phyloP scores from a whole-genome alignment of 2,329 filamentous ascomycete genomes.

The Colletotrichum shisoi region DNA sequence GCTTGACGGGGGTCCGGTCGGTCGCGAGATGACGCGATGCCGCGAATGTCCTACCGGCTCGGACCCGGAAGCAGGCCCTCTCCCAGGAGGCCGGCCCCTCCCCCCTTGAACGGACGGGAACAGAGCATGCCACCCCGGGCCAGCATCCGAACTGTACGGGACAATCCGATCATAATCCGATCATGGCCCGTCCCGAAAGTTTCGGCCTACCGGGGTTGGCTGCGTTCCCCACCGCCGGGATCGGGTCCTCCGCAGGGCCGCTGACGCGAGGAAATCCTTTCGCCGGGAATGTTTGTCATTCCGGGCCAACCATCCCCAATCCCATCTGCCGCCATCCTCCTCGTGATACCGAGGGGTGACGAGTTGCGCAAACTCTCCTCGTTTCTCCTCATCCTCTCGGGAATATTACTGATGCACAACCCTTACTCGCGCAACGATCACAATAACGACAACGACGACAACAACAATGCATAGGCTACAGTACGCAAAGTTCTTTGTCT shows the following conservation, averaged over 20 bases:
- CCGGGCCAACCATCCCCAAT: neutral
- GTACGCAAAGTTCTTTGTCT: no score
- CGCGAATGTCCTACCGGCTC: neutral
- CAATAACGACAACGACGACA: no score
- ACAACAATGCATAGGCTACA: no score
- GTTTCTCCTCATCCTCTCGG: neutral
- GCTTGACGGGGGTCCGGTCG: neutral
- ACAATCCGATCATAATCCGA: neutral
- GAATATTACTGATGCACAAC: neutral
- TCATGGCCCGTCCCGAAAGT: constrained; percentile 30
- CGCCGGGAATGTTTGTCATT: neutral
- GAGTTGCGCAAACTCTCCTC: no score
- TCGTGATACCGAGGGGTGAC: neutral
- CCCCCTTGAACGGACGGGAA: neutral
- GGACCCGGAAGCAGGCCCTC: constrained; percentile 3
- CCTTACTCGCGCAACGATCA: no score
- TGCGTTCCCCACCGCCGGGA: neutral
- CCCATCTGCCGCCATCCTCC: neutral
- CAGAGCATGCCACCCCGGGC: constrained; percentile 18
- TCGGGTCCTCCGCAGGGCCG: neutral
- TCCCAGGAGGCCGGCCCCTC: neutral
- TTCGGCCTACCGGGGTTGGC: neutral
- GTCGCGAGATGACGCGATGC: neutral
- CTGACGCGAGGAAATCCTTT: neutral
- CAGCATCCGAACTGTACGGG: neutral